phyloP scores from a whole-genome alignment of 208 protist species.

The Herpetomonas tarakana region DNA sequence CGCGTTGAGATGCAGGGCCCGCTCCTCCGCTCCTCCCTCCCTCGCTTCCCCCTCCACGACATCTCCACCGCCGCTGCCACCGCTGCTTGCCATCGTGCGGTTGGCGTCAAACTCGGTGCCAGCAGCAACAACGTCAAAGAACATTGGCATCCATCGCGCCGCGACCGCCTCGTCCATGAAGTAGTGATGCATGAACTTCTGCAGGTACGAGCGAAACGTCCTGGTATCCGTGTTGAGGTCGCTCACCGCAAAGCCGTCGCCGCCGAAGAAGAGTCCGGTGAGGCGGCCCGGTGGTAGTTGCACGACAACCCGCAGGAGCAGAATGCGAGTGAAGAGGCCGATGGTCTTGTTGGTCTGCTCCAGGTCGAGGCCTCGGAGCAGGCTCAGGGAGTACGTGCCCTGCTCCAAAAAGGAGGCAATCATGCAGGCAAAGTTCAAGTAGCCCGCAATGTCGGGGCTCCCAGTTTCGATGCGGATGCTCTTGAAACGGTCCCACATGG shows the following conservation, averaged over 20 bases:
- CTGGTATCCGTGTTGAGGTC: constrained; percentile 60
- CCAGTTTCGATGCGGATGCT: constrained; percentile 49
- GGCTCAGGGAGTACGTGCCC: constrained; percentile 52
- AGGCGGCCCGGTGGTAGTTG: constrained; percentile 49
- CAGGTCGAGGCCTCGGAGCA: constrained; percentile 84
- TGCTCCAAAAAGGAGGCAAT: constrained; percentile 49
- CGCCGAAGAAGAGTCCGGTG: constrained; percentile 77
- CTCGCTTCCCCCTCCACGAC: not conserved
- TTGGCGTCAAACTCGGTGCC: constrained; percentile 51
- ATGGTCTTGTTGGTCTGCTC: constrained; percentile 74
- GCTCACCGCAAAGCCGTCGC: constrained; percentile 53
- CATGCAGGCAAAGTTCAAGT: constrained; percentile 68
- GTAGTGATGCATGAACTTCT: constrained; percentile 61
- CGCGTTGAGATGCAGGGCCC: constrained; percentile 3
- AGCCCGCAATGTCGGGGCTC: constrained; percentile 47
- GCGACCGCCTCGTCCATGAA: constrained; percentile 67
- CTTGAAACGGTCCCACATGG: constrained; percentile 84
- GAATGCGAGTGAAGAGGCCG: constrained; percentile 67
- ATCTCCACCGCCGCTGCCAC: not conserved
- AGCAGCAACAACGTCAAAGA: constrained; percentile 69
- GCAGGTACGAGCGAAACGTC: constrained; percentile 42
- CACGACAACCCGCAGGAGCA: constrained; percentile 69
- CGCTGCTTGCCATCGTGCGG: not conserved
- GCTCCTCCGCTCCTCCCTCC: constrained; percentile 4
- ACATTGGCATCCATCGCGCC: constrained; percentile 59